Conservation (phyloP, 106 monocot genomes). For the Gastrodia elata region DNA sequence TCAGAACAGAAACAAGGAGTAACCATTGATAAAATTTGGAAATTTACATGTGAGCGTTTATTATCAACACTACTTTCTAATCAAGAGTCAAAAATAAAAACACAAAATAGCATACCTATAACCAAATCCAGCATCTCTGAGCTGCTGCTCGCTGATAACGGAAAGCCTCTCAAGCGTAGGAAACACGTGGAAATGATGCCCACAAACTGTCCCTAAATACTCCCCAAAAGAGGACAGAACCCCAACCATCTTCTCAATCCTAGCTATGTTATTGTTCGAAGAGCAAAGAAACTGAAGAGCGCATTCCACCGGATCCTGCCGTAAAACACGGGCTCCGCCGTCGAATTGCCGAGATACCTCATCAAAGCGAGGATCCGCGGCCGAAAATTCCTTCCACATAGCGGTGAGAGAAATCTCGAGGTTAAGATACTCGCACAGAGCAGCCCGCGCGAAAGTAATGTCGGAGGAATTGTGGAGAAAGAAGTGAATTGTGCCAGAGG, state of each 20-base stretch:
- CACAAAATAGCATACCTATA: slow-evolving; percentile 47
- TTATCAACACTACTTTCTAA: neutral
- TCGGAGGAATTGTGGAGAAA: slow-evolving; percentile 31
- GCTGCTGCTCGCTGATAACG: slow-evolving; percentile 56
- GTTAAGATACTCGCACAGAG: slow-evolving; percentile 70
- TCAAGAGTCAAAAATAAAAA: slow-evolving; percentile 3
- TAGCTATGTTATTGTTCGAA: slow-evolving; percentile 83
- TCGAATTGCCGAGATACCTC: slow-evolving; percentile 41
- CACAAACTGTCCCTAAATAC: slow-evolving; percentile 55
- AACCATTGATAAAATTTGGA: neutral
- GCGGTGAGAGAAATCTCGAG: slow-evolving; percentile 45
- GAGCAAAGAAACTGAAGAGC: slow-evolving; percentile 92
- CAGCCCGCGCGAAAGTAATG: slow-evolving; percentile 18
- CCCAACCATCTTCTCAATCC: slow-evolving; percentile 94
- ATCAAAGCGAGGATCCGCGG: slow-evolving; percentile 50
- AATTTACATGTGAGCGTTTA: neutral
- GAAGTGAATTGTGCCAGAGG: slow-evolving; percentile 37
- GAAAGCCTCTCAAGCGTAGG: slow-evolving; percentile 58
- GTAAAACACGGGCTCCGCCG: slow-evolving; percentile 81
- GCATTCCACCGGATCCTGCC: slow-evolving; percentile 96
- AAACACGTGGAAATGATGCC: slow-evolving; percentile 63
- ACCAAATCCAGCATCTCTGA: slow-evolving; percentile 80
- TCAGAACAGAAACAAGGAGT: neutral
- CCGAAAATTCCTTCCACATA: slow-evolving; percentile 59
- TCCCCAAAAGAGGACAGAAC: slow-evolving; percentile 50